Base-by-base conservation (phyloP, 129 eudicot genomes). In the Deinandra increscens region DNA sequence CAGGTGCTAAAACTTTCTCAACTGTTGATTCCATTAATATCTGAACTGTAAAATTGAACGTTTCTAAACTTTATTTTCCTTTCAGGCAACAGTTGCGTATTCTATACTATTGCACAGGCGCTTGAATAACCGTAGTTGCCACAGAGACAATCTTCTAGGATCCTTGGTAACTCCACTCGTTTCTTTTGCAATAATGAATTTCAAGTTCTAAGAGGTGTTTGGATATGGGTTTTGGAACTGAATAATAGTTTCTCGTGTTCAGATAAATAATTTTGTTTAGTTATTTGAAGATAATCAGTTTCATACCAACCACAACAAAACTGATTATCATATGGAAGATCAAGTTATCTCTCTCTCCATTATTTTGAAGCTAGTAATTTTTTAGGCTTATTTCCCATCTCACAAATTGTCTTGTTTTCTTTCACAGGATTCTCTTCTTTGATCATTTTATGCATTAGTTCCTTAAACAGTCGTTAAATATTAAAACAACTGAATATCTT, bases 31-130 rank as follows among this genome's bases (percentile, higher is more conserved):
- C 15, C 9, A 51, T 73, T 37, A 34, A 60, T 26, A 75, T 64
- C 9, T 31, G 19, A 41, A 41, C 38, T 50, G 12, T 38, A 54
- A 41, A 45, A 64, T 42, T 12, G n/a, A n/a, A n/a, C n/a, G n/a
- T n/a, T n/a, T 42, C n/a, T n/a, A n/a, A n/a, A n/a, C n/a, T 36
- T 23, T 53, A 12, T 54, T 33, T 64, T 43, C 8, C 68, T 55
- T 75, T 73, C 90, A 88, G 95, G 90, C 78, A 54, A 82, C 95
- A 1, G 86, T 79, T 31, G 69, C 86, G 6, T 88, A 88, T 75
- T 73, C 70, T 70, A 73, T 88, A 48, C 65, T 88, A 55, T 70
- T 70, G 72, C 82, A 85, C 64, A 79, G 77, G 64, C 78, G 69
- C 48, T 72, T 79, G 72, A 86, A 34, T 56, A 78, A 69, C 67